Evolutionary conservation across 345 rosid genomes (phyloP), one percentile per base, ranked within the genome.

Genomic region (Euphorbia tirucalli): DNA sequence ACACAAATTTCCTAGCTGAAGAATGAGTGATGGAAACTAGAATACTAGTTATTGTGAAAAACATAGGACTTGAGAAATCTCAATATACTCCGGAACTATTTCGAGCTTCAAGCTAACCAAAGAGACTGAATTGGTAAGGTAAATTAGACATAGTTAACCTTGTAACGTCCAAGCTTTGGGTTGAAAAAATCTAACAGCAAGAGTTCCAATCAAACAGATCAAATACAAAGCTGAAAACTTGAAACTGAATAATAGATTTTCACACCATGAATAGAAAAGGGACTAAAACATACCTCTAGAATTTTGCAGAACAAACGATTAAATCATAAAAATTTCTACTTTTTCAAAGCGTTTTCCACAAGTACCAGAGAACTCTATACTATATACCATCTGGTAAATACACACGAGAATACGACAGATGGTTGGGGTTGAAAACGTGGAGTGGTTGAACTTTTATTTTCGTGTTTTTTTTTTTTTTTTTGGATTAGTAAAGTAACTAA

Each of bases 281-380:
- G 37, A 50, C 44, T 58, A 44, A 16, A 7, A 44, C 41, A 56
- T n/a, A 56, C 27, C 58, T 76, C 66, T 19, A 39, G 66, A 64
- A 31, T 14, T 13, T 55, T 50, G 7, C 52, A 30, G 19, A 63
- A 37, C 43, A 55, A 21, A 63, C 9, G 52, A 73, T 28, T 2
- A 5, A 7, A 50, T 14, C 7, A 21, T 8, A 31, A 61, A 27
- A 37, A 31, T 8, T 5, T 52, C 3, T 52, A 1, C 11, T 10
- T 52, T 44, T 16, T 35, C 0, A 32, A 50, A 35, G 7, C 22
- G 24, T 32, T 14, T 13, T 16, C 13, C n/a, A 59, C 10, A 2
- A 31, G 13, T 11, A 67, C 59, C 54, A 67, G 46, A 52, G 14
- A 71, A 49, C 46, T 59, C 14, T 30, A n/a, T 24, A n/a, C 14